Conservation (phyloP, 768 basidiomycete genomes). For the Daedaleopsis sinensis region DNA sequence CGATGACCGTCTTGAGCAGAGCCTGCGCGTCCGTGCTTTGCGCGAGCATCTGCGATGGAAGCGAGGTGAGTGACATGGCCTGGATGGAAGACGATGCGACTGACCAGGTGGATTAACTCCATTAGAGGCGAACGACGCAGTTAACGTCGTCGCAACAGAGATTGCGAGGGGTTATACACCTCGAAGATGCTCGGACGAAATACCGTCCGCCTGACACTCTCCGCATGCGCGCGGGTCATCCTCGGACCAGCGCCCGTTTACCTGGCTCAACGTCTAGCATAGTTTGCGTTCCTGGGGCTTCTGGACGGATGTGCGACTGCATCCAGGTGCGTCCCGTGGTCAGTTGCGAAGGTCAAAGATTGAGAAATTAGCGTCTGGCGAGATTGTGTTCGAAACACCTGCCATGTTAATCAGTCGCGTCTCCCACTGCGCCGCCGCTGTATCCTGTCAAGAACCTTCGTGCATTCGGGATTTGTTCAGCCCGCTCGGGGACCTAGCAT, state of each 20-base stretch:
- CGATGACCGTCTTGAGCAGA: constrained; percentile 49
- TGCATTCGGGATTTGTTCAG: too few species aligned
- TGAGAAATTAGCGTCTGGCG: background rate
- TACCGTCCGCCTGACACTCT: background rate
- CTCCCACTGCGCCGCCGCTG: too few species aligned
- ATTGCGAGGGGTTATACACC: background rate
- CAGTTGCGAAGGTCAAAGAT: background rate
- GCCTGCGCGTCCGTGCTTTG: constrained; percentile 43
- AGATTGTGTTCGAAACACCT: too few species aligned
- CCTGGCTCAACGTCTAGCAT: background rate
- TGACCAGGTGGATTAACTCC: background rate
- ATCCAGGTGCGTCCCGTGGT: background rate
- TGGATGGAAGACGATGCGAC: background rate
- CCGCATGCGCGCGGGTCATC: background rate
- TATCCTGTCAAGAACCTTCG: too few species aligned
- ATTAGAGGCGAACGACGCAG: too few species aligned
- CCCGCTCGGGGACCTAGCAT: too few species aligned
- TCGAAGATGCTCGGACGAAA: background rate
- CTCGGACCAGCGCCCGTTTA: background rate
- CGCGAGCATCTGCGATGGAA: constrained; percentile 46
- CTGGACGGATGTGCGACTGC: background rate
- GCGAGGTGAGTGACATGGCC: background rate
- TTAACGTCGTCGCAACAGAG: too few species aligned
- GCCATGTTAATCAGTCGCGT: too few species aligned
- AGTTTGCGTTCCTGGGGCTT: background rate